Conservation (phyloP, 306 rosid species). For the Inga leiocalycina region DNA sequence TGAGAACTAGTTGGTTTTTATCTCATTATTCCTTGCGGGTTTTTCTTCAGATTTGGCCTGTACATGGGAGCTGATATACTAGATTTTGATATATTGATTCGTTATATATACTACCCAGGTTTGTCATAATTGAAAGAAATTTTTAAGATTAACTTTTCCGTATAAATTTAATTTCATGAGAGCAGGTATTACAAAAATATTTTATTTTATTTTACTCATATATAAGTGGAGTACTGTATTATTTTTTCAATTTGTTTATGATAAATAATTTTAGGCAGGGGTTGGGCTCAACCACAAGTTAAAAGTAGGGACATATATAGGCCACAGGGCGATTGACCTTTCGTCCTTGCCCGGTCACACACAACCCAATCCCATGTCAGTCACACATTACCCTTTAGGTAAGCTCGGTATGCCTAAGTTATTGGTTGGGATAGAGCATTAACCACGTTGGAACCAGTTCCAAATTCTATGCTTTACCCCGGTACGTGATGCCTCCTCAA, state of each 20-base stretch:
- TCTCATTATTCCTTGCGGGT: neutral
- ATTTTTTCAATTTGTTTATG: neutral
- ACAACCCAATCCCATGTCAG: no score
- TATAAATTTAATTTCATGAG: neutral
- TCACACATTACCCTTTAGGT: no score
- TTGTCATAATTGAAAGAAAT: neutral
- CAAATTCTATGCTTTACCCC: no score
- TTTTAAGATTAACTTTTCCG: neutral
- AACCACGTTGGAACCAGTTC: no score
- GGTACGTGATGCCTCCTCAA: no score
- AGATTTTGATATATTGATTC: neutral
- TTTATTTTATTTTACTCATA: no score
- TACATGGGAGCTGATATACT: neutral
- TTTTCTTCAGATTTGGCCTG: neutral
- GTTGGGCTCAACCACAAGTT: fast-evolving
- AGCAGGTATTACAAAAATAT: neutral
- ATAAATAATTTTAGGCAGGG: no score
- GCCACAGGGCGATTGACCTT: no score
- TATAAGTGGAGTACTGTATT: neutral
- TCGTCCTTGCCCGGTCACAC: no score
- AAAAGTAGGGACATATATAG: fast-evolving
- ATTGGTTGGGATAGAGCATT: no score
- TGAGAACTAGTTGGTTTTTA: constrained; percentile 17
- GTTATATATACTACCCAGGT: neutral
- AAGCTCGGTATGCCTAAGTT: no score